Evolutionary conservation across 2,329 filamentous ascomycete genomes (phyloP).

Genomic region (Thelonectria discophora): DNA sequence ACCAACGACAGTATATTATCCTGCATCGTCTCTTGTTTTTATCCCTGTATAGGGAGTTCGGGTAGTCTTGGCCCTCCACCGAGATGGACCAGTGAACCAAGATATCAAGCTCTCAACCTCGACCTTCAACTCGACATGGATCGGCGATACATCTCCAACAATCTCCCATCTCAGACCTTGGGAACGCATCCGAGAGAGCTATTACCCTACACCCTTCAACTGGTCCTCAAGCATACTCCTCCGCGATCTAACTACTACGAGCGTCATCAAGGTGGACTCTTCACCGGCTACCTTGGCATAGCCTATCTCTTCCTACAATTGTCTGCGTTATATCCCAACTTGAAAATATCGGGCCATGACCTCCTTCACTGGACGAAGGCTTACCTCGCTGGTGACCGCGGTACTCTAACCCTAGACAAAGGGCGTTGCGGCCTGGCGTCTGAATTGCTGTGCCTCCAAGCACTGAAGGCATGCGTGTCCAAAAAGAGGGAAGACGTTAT

Average conservation of each 20-base stretch:
- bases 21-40: background rate
- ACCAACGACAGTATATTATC: slow-evolving; percentile 1
- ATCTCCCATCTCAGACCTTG: slow-evolving; percentile 44
- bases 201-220: slow-evolving; percentile 48
- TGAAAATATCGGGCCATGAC: slow-evolving; percentile 53
- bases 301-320: slow-evolving; percentile 64
- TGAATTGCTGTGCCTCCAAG: slow-evolving; percentile 58
- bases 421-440: slow-evolving; percentile 59
- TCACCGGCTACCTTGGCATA: slow-evolving; percentile 63
- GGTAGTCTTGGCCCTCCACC: slow-evolving; percentile 5
- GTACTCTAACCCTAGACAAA: slow-evolving; percentile 48
- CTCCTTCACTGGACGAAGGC: slow-evolving; percentile 56
- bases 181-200: slow-evolving; percentile 41
- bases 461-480: slow-evolving; percentile 55
- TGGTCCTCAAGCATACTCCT: slow-evolving; percentile 49
- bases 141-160: slow-evolving; percentile 48
- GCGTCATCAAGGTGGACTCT: slow-evolving; percentile 56
- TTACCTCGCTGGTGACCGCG: slow-evolving; percentile 56
- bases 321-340: slow-evolving; percentile 53
- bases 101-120: background rate
- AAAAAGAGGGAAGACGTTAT: slow-evolving; percentile 50
- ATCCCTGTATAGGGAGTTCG: slow-evolving; percentile 1
- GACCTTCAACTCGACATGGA: slow-evolving; percentile 32
- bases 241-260: slow-evolving; percentile 48
- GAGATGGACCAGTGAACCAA: slow-evolving; percentile 1